Percentiles rank a stretch among this genome's conserved stretches.
phyloP scores from a whole-genome alignment of 352 stramenopile genomes.

The Blastocystis sp. region DNA sequence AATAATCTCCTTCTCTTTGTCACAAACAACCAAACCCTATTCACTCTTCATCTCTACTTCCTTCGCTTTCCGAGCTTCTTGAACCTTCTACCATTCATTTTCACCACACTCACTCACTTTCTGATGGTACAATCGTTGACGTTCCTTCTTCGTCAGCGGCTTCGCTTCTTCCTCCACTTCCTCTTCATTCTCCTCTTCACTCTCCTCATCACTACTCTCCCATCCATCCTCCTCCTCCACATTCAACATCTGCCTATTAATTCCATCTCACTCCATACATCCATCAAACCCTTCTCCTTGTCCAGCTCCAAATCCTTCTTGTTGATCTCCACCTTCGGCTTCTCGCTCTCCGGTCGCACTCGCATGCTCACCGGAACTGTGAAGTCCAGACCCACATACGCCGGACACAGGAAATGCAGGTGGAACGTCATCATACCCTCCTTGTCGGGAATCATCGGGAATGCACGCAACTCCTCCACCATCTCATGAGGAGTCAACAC shows the following conservation, averaged over 20 bases:
- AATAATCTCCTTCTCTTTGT: background rate
- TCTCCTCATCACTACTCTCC: conserved; percentile 17
- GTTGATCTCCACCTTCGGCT: conserved; percentile 27
- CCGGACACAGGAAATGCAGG: conserved; percentile 8
- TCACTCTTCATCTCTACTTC: background rate
- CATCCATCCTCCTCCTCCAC: conserved; percentile 10
- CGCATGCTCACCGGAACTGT: background rate
- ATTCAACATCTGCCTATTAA: conserved; percentile 33
- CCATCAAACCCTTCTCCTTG: conserved; percentile 23
- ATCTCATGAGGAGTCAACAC: background rate
- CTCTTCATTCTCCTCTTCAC: background rate
- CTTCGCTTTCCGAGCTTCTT: conserved; percentile 11
- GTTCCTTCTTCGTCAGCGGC: background rate
- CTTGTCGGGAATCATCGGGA: background rate
- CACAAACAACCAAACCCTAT: background rate
- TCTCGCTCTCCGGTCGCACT: background rate
- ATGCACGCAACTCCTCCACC: background rate
- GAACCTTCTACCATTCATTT: background rate
- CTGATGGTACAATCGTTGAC: background rate
- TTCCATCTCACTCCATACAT: background rate
- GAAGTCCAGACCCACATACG: conserved; percentile 9
- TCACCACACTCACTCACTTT: background rate
- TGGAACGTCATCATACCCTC: background rate
- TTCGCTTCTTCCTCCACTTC: background rate
- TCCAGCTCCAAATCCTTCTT: conserved; percentile 31